phyloP scores from a whole-genome alignment of 2,329 filamentous ascomycete genomes.

The Phoma sp. region DNA sequence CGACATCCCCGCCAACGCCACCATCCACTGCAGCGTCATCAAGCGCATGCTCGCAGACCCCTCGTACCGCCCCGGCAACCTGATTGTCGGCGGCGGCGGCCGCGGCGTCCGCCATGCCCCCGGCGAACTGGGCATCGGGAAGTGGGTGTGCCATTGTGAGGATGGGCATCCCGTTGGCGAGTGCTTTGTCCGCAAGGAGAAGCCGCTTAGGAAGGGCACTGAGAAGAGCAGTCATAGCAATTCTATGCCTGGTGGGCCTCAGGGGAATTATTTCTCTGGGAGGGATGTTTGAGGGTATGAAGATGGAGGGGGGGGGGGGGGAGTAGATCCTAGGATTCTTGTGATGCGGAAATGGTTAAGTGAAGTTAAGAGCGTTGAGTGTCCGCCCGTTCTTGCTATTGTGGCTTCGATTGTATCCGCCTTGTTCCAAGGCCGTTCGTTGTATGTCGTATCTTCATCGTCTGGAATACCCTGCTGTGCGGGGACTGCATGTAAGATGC shows the following conservation, averaged over 20 bases:
- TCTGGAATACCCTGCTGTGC: too few relatives aligned
- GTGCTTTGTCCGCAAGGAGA: conserved; percentile 60
- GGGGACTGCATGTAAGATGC: too few relatives aligned
- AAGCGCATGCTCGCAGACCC: conserved; percentile 69
- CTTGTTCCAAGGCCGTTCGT: too few relatives aligned
- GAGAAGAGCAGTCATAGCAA: conserved; percentile 13
- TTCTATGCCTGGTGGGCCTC: conserved; percentile 8
- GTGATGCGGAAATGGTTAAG: too few relatives aligned
- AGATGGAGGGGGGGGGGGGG: too few relatives aligned
- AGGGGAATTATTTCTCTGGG: conserved; percentile 11
- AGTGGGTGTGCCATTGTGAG: conserved; percentile 71
- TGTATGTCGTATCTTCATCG: too few relatives aligned
- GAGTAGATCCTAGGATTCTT: too few relatives aligned
- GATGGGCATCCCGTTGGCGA: conserved; percentile 73
- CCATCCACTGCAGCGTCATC: conserved; percentile 77
- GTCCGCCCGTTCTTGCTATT: too few relatives aligned
- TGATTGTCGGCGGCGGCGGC: conserved; percentile 80
- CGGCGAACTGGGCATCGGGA: conserved; percentile 67
- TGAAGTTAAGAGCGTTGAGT: too few relatives aligned
- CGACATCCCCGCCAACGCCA: conserved; percentile 73
- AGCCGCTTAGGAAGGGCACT: conserved; percentile 27
- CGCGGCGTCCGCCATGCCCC: conserved; percentile 70
- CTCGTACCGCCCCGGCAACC: conserved; percentile 75
- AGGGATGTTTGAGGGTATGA: not conserved
- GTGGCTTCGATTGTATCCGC: too few relatives aligned